Conservation (phyloP, 768 basidiomycete genomes). For the Suillus ampliporus region DNA sequence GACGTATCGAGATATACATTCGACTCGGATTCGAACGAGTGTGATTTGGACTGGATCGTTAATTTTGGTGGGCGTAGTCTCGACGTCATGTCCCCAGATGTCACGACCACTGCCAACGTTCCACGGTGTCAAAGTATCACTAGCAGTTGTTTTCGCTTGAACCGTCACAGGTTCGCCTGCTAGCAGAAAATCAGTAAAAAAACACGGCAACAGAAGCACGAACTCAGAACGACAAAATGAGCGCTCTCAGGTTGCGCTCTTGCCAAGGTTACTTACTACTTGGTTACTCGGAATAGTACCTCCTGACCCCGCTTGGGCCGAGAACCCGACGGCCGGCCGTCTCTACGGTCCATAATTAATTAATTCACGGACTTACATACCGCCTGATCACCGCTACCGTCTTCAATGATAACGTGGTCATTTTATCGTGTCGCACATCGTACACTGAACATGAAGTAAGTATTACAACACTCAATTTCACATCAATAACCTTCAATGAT, state of each 20-base stretch:
- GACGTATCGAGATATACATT: constrained; percentile 38
- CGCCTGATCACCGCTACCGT: too few species aligned
- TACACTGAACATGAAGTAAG: not conserved
- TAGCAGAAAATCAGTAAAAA: constrained; percentile 5
- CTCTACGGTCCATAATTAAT: not conserved
- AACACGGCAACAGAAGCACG: not conserved
- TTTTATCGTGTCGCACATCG: not conserved
- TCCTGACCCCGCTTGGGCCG: constrained; percentile 8
- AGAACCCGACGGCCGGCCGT: constrained; percentile 7
- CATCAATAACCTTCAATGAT: too few species aligned
- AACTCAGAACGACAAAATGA: constrained; percentile 2
- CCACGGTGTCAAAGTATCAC: too few species aligned
- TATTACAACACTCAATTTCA: too few species aligned
- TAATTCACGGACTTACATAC: not conserved
- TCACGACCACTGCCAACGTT: not conserved
- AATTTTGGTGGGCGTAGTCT: constrained; percentile 59
- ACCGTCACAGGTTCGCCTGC: not conserved
- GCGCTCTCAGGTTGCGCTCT: constrained; percentile 4
- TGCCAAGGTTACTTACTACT: constrained; percentile 15
- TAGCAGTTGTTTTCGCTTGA: not conserved
- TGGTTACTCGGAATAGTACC: constrained; percentile 9
- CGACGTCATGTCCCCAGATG: constrained; percentile 29
- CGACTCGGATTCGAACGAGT: constrained; percentile 42
- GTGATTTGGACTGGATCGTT: constrained; percentile 42
- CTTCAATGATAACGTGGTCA: not conserved